phyloP scores from a whole-genome alignment of 768 basidiomycete species.

The Auriscalpium orientale region DNA sequence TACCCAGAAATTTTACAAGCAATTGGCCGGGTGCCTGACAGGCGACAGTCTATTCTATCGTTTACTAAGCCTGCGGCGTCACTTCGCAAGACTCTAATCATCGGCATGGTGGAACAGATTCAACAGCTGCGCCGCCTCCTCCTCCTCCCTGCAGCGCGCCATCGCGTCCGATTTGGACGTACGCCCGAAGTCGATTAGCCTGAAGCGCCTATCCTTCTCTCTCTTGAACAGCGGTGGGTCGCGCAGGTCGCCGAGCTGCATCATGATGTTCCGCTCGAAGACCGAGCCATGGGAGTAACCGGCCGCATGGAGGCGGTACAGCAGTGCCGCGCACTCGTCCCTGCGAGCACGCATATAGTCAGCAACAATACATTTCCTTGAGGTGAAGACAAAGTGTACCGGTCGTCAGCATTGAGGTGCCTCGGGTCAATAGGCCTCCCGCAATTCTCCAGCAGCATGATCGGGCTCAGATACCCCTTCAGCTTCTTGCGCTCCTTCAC shows the following conservation, averaged over 20 bases:
- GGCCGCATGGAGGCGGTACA: constrained; percentile 33
- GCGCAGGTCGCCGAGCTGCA: constrained; percentile 32
- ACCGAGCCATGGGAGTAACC: constrained; percentile 35
- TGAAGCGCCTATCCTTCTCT: constrained; percentile 27
- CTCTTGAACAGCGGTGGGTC: constrained; percentile 22
- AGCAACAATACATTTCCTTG: not conserved
- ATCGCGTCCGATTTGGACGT: not conserved
- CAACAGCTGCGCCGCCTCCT: no score
- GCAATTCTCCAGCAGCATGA: constrained; percentile 41
- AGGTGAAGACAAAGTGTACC: constrained; percentile 8
- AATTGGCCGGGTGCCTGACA: no score
- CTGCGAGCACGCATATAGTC: not conserved
- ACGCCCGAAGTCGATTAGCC: constrained; percentile 44
- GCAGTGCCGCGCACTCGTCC: constrained; percentile 25
- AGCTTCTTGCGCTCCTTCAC: constrained; percentile 11
- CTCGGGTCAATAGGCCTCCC: constrained; percentile 28
- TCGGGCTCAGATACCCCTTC: constrained; percentile 24
- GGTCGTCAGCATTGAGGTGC: constrained; percentile 19
- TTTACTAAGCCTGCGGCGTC: no score
- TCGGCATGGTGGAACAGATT: no score
- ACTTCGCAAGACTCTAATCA: no score
- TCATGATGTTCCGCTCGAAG: constrained; percentile 34
- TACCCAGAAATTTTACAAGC: no score
- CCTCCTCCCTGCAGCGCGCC: no score
- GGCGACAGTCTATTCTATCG: no score